Evolutionary conservation across 345 rosid species (phyloP).

Genomic region (Brassica incana): DNA sequence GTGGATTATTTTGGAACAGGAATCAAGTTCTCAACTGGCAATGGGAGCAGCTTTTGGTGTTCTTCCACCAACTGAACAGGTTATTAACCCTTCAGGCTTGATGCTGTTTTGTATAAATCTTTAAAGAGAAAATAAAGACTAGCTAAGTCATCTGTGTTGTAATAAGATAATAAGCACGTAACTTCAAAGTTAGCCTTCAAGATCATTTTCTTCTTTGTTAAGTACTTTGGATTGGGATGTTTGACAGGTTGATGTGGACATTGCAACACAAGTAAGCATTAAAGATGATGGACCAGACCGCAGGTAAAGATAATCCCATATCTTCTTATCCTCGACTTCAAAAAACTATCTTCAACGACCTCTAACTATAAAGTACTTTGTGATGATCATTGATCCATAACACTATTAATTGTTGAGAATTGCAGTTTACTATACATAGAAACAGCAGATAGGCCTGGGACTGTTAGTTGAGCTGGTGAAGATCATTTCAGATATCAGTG

Average conservation of each 20-base stretch:
- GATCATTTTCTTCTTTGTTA: not conserved
- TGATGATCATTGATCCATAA: constrained; percentile 2
- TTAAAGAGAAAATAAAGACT: not conserved
- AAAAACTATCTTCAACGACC: not conserved
- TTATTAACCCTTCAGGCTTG: not conserved
- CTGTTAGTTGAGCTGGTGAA: constrained; percentile 87
- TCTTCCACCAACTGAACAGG: constrained; percentile 72
- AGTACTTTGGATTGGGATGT: constrained; percentile 8
- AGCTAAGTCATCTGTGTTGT: not conserved
- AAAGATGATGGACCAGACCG: constrained; percentile 74
- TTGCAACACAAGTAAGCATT: constrained; percentile 72
- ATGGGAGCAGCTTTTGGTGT: constrained; percentile 95
- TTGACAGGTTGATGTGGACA: constrained; percentile 87
- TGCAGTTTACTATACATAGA: constrained; percentile 85
- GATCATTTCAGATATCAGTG: constrained; percentile 69
- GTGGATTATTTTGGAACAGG: constrained; percentile 45
- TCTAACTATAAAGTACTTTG: not conserved
- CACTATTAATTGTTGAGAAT: constrained; percentile 1
- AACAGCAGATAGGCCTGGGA: constrained; percentile 97
- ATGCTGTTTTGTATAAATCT: not conserved
- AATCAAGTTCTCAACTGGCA: constrained; percentile 95
- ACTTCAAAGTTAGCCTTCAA: not conserved
- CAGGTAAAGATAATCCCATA: constrained; percentile 52
- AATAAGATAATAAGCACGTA: not conserved
- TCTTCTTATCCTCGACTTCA: not conserved